Percentiles rank a stretch among this genome's conserved stretches.
Conservation (phyloP, 257 asterid genomes). For the Fraxinus quadrangulata region DNA sequence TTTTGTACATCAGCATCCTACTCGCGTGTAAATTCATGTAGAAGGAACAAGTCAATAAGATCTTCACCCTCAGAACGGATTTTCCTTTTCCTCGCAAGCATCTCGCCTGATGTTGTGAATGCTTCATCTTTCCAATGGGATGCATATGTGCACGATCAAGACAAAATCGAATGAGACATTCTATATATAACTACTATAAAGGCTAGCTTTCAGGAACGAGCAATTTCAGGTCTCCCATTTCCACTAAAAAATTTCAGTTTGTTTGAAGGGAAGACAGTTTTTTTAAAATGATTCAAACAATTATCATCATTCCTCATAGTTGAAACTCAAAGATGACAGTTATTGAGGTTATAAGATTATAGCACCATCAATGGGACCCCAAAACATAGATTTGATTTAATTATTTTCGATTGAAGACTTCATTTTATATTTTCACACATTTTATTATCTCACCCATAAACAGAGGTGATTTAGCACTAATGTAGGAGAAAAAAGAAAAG, state of each 20-base stretch:
- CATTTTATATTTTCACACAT: background rate
- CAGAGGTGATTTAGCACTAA: background rate
- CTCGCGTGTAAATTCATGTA: background rate
- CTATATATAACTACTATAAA: background rate
- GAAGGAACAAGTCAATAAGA: background rate
- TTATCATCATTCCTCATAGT: background rate
- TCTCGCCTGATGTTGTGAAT: background rate
- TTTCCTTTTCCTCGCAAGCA: background rate
- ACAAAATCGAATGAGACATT: background rate
- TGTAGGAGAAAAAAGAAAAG: background rate
- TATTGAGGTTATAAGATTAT: background rate
- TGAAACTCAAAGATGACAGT: background rate
- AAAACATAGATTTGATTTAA: background rate
- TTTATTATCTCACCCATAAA: background rate
- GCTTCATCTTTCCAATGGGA: too few species aligned
- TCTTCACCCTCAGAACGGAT: background rate
- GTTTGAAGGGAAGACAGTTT: slow-evolving; percentile 2
- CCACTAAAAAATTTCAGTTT: background rate
- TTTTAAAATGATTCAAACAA: background rate
- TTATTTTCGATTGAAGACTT: background rate
- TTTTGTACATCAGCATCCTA: background rate
- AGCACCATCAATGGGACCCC: background rate
- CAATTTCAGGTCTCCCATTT: background rate
- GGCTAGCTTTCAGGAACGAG: background rate
- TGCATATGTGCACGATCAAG: background rate